These are phyloP conservation scores for Nothophoma quercina DNA, from an alignment of 2,329 filamentous ascomycete species.

Conservation along the genomic window DNA sequence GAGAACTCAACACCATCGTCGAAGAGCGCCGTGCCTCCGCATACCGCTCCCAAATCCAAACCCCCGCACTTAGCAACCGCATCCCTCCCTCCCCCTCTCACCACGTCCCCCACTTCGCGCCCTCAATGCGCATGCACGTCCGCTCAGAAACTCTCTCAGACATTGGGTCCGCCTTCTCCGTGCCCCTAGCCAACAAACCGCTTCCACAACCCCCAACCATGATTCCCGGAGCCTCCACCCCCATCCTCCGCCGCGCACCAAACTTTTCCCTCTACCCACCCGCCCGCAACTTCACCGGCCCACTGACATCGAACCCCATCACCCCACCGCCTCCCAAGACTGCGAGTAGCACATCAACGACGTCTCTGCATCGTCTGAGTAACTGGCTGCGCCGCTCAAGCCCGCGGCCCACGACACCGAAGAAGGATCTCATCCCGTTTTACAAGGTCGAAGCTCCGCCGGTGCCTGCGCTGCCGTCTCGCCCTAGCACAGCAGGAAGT, in stretches of 20 bases:
- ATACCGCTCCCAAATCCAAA: conserved; percentile 40
- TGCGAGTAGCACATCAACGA: conserved; percentile 39
- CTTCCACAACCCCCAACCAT: conserved; percentile 31
- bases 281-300: conserved; percentile 30
- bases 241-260: conserved; percentile 24
- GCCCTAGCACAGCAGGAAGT: conserved; percentile 33
- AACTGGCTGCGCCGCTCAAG: conserved; percentile 48
- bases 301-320: conserved; percentile 46
- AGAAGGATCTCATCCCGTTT: conserved; percentile 33
- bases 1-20: conserved; percentile 59
- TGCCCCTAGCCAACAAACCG: conserved; percentile 44
- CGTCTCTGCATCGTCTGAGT: conserved; percentile 42
- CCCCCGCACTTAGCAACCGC: conserved; percentile 35
- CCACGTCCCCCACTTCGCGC: conserved; percentile 58
- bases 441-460: conserved; percentile 38
- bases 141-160: conserved; percentile 57
- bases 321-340: conserved; percentile 40
- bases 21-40: conserved; percentile 55
- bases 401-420: conserved; percentile 32
- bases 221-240: conserved; percentile 1
- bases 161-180: conserved; percentile 57
- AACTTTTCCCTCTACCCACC: conserved; percentile 38
- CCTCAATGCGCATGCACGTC: conserved; percentile 54
- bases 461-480: conserved; percentile 8
- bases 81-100: conserved; percentile 46